Conservation (phyloP, 106 monocot genomes). For the Platanthera zijinensis region DNA sequence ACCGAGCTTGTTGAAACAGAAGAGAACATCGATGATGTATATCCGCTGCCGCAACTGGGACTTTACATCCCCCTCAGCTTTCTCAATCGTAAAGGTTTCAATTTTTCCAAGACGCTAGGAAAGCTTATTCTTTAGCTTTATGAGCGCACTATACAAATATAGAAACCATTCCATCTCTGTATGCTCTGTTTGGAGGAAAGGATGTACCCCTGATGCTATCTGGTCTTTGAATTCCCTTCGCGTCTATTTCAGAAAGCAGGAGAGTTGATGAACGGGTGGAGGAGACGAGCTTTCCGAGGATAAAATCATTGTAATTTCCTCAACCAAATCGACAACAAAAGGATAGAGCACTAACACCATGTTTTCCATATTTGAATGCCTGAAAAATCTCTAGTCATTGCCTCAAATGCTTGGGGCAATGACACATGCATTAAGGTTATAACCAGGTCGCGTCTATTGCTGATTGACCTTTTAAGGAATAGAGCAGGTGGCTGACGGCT, state of each 20-base stretch:
- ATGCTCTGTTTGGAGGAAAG: neutral
- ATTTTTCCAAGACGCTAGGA: slow-evolving; percentile 15
- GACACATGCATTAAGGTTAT: too few relatives aligned
- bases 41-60: slow-evolving; percentile 13
- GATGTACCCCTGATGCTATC: neutral
- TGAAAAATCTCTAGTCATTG: slow-evolving; percentile 4
- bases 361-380: neutral
- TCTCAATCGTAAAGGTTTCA: slow-evolving; percentile 9
- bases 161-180: slow-evolving; percentile 17
- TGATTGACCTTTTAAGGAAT: neutral
- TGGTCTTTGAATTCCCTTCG: slow-evolving; percentile 8
- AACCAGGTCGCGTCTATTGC: too few relatives aligned
- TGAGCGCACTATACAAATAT: slow-evolving; percentile 22
- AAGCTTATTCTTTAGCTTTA: slow-evolving; percentile 28
- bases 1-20: slow-evolving; percentile 35
- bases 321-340: slow-evolving; percentile 27
- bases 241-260: slow-evolving; percentile 26
- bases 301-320: slow-evolving; percentile 6
- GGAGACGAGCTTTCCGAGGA: neutral
- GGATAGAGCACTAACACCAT: slow-evolving; percentile 25
- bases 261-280: slow-evolving; percentile 21
- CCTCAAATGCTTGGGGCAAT: too few relatives aligned
- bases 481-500: slow-evolving; percentile 20
- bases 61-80: slow-evolving; percentile 11
- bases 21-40: slow-evolving; percentile 32